Conservation (phyloP, 345 rosid genomes). For the Eucalyptus erythrocorys region DNA sequence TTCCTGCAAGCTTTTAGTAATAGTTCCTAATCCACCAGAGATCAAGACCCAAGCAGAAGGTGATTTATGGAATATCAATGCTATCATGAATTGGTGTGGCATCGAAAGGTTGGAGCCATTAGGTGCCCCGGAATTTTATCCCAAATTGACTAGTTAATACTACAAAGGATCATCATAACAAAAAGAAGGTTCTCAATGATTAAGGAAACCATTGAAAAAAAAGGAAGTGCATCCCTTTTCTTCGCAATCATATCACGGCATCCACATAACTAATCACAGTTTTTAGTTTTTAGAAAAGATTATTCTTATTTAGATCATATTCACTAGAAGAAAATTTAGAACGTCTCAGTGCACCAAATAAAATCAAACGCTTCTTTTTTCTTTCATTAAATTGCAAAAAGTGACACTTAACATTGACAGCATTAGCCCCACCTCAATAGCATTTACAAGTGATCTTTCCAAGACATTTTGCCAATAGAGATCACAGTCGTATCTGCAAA, state of each 20-base stretch:
- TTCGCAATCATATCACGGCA: not conserved
- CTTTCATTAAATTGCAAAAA: not conserved
- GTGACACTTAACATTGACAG: not conserved
- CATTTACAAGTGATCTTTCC: not conserved
- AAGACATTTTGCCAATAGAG: not conserved
- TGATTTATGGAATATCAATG: too few relatives aligned
- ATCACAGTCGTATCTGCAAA: not conserved
- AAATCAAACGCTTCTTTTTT: not conserved
- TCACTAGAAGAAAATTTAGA: not conserved
- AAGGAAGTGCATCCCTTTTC: not conserved
- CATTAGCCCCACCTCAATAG: not conserved
- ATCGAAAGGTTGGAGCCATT: not conserved
- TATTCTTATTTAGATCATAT: not conserved
- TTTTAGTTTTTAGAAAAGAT: not conserved
- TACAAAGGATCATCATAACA: not conserved
- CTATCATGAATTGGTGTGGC: not conserved
- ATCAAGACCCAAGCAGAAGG: not conserved
- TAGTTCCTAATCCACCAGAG: not conserved
- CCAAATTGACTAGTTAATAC: not conserved
- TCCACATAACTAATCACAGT: not conserved
- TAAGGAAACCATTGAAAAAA: not conserved
- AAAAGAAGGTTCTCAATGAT: not conserved
- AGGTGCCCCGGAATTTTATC: not conserved
- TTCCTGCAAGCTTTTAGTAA: not conserved
- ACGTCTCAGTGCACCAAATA: not conserved